These are phyloP conservation scores for Oryza meridionalis DNA, from an alignment of 176 grass and related monocot genomes.

Conservation along the genomic window DNA sequence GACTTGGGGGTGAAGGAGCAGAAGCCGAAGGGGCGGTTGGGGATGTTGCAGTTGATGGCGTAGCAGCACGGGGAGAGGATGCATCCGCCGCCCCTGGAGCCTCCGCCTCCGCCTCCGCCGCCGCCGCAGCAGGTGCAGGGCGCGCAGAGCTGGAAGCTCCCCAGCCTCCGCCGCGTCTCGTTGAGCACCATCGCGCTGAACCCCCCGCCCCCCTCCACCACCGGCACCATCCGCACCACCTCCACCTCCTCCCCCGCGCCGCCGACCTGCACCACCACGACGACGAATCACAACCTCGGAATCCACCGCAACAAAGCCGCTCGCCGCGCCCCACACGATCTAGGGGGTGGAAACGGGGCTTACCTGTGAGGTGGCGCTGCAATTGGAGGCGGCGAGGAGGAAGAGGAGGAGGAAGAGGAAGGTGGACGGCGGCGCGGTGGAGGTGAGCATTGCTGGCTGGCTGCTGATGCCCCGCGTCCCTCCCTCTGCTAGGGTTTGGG, in stretches of 20 bases:
- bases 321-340: background rate
- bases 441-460: background rate
- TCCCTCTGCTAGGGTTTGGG: background rate
- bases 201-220: slow-evolving; percentile 28
- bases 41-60: slow-evolving; percentile 98
- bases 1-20: slow-evolving; percentile 91
- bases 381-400: slow-evolving; percentile 25
- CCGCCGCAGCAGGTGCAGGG: slow-evolving; percentile 88
- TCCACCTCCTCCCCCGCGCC: background rate
- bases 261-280: background rate
- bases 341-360: background rate
- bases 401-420: slow-evolving; percentile 28
- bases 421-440: slow-evolving; percentile 3
- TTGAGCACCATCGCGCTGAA: slow-evolving; percentile 58
- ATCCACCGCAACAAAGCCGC: background rate
- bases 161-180: slow-evolving; percentile 69
- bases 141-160: slow-evolving; percentile 85
- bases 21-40: slow-evolving; percentile 93
- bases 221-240: slow-evolving; percentile 43
- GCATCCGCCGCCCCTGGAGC: slow-evolving; percentile 61
- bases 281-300: background rate
- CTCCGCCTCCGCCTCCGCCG: slow-evolving; percentile 37
- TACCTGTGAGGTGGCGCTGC: slow-evolving; percentile 30
- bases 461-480: too few species aligned
- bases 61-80: slow-evolving; percentile 92